Evolutionary conservation across 345 rosid genomes (phyloP).

Genomic region (Kandelia obovata): DNA sequence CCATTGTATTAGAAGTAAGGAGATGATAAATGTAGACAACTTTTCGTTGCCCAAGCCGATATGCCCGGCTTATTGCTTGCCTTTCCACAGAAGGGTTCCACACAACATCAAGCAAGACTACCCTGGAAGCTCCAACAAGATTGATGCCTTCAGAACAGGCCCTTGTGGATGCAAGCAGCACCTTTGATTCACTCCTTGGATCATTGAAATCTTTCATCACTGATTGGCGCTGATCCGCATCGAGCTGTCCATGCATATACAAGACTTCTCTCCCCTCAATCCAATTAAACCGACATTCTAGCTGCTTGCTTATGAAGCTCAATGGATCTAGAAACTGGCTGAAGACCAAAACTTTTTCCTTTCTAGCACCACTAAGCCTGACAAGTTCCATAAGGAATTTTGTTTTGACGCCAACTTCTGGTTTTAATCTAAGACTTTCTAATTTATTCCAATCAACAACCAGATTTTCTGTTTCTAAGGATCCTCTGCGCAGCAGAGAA

Average conservation of each 20-base stretch:
- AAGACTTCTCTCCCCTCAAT: constrained; percentile 40
- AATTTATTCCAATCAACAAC: constrained; percentile 21
- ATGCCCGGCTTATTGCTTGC: constrained; percentile 83
- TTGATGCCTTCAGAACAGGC: constrained; percentile 78
- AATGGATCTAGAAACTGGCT: constrained; percentile 57
- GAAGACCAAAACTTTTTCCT: constrained; percentile 71
- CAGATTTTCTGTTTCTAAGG: constrained; percentile 7
- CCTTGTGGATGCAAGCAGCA: constrained; percentile 67
- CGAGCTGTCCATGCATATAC: constrained; percentile 44
- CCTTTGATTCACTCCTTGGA: constrained; percentile 44
- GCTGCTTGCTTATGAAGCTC: constrained; percentile 41
- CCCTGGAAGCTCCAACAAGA: constrained; percentile 82
- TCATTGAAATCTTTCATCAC: constrained; percentile 54
- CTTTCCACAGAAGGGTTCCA: constrained; percentile 88
- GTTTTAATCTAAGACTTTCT: constrained; percentile 21
- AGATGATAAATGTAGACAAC: constrained; percentile 67
- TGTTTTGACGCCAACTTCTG: constrained; percentile 55
- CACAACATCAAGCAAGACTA: constrained; percentile 69
- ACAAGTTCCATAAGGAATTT: constrained; percentile 54
- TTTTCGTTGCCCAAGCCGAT: constrained; percentile 63
- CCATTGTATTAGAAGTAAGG: constrained; percentile 47
- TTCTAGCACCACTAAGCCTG: constrained; percentile 33
- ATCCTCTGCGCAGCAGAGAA: constrained; percentile 29
- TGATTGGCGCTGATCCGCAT: constrained; percentile 39
- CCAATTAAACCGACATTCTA: constrained; percentile 44